phyloP scores from a whole-genome alignment of 192 early-diverging fungal genomes.

The Coemansia sp. region DNA sequence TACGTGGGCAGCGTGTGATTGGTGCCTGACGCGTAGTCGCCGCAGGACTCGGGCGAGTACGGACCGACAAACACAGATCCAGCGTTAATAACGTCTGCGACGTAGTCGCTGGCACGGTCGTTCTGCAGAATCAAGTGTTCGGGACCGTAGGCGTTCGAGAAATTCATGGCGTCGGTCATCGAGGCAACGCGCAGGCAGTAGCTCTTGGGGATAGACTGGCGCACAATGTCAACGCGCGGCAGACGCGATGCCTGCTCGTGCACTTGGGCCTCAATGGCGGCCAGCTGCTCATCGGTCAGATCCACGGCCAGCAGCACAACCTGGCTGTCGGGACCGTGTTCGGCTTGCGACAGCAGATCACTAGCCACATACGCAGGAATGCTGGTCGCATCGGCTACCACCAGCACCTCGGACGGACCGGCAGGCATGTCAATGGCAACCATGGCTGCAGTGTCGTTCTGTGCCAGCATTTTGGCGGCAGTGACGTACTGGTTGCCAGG shows the following conservation, averaged over 20 bases:
- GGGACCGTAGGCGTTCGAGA: constrained; percentile 95
- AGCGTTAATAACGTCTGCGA: constrained; percentile 78
- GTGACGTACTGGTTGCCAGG: constrained; percentile 99
- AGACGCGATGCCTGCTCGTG: constrained; percentile 78
- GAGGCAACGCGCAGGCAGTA: constrained; percentile 72
- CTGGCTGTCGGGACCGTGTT: constrained; percentile 95
- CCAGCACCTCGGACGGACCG: constrained; percentile 97
- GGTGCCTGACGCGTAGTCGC: constrained; percentile 99
- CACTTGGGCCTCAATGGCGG: constrained; percentile 77
- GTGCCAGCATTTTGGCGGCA: constrained; percentile 95
- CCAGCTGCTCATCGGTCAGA: constrained; percentile 64
- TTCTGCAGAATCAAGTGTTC: constrained; percentile 97
- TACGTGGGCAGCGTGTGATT: constrained; percentile 99
- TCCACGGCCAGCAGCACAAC: constrained; percentile 90
- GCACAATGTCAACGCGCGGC: constrained; percentile 86
- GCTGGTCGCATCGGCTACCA: constrained; percentile 86
- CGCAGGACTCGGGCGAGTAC: constrained; percentile 96
- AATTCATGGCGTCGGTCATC: constrained; percentile 77
- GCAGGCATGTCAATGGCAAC: constrained; percentile 99
- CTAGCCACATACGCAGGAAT: constrained; percentile 91
- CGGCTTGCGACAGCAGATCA: constrained; percentile 95
- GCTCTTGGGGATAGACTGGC: constrained; percentile 82
- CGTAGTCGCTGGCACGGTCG: constrained; percentile 64
- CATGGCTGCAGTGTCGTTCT: constrained; percentile 92
- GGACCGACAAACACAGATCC: constrained; percentile 97